Evolutionary conservation across 257 asterid species (phyloP).

Genomic region (Solanum gandarillasii): DNA sequence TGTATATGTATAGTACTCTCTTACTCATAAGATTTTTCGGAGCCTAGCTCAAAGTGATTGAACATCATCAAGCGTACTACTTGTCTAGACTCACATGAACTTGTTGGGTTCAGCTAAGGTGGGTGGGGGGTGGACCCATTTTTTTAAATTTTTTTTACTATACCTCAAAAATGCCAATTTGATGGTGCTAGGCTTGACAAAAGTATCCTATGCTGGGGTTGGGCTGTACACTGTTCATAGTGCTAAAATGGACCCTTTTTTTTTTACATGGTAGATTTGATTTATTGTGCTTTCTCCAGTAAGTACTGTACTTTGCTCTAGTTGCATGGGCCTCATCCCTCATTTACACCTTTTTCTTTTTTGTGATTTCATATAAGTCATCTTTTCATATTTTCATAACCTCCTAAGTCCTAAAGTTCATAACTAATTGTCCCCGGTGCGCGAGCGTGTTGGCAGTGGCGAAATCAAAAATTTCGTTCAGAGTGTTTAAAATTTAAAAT

Average conservation of each 20-base stretch:
- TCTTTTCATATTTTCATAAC: not conserved
- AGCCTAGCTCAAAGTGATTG: not conserved
- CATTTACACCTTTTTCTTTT: not conserved
- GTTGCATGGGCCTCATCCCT: not conserved
- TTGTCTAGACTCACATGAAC: not conserved
- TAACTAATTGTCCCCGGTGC: not conserved
- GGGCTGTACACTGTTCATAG: not conserved
- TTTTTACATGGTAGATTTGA: not conserved
- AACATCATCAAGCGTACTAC: not conserved
- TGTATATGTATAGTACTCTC: not conserved
- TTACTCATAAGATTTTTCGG: not conserved
- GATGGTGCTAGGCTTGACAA: not conserved
- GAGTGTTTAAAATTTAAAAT: too few species aligned
- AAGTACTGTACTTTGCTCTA: not conserved
- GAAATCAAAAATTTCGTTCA: too few species aligned
- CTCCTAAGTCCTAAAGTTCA: not conserved
- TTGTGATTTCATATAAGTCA: not conserved
- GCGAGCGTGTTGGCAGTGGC: not conserved
- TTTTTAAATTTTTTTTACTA: not conserved
- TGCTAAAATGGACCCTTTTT: not conserved
- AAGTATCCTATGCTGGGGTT: slow-evolving; percentile 7
- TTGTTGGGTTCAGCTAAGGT: not conserved
- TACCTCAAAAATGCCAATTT: not conserved
- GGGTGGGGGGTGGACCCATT: not conserved
- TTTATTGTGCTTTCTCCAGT: not conserved